Evolutionary conservation across 2,329 filamentous ascomycete genomes (phyloP), one percentile per base, ranked within the genome.

Genomic region (Pestalotiopsis sp.): DNA sequence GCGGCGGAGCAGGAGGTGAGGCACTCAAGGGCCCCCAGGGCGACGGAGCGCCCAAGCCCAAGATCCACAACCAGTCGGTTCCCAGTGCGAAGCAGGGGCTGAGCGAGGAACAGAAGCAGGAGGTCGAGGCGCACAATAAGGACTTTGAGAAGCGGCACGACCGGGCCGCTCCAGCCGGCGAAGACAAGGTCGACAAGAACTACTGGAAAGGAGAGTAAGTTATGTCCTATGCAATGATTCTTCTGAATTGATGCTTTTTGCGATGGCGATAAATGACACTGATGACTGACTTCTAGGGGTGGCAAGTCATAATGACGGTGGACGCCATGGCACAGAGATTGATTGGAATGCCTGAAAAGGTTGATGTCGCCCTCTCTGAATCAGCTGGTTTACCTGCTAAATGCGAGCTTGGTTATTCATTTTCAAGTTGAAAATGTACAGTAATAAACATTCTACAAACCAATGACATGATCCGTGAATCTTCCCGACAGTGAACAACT

Each of bases 141-240:
- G 86, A 90, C 0, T 90, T 90, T 75, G 85, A 85, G 62, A 75
- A 82, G 72, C 84, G 84, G 70, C 84, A 90, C 73, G 88, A 87
- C 68, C 80, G 77, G 13, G 82, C 83, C 0, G 73, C 78, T 5
- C 59, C 72, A 3, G 84, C 84, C 0, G 78, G 74, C 1, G 77
- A 80, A 1, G 86, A 88, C 68, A 86, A 86, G 78, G 87, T 90
- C 2, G 80, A 87, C 69, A 85, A 86, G 76, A 84, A 82, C 20
- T 90, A 86, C 70, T 90, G 87, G 86, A 79, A 70, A 67, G 80
- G 80, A 75, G 74, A 73, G 75, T 78, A 70, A 86, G 85, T 36
- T 65, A 59, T 58, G 2, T 7, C 20, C 25, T 36, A 36, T 62
- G 7, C 31, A 2, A 36, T 52, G 20, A 23, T 49, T 20, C 49